phyloP scores from a whole-genome alignment of 495 filamentous ascomycete species.

The Hypoxylon intermedium region DNA sequence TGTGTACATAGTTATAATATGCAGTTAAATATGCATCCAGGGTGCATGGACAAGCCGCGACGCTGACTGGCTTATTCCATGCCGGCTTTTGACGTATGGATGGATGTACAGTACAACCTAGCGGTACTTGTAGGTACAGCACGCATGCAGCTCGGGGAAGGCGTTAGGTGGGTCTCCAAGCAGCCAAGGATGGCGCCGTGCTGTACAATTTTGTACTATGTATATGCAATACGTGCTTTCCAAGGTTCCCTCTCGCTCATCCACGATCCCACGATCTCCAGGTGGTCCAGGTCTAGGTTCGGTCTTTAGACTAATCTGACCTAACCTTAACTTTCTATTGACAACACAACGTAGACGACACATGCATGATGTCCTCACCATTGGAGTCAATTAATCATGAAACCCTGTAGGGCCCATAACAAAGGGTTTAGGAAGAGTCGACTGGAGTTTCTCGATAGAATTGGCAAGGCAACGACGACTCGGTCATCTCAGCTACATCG shows the following conservation, averaged over 20 bases:
- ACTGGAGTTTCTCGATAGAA: too few species aligned
- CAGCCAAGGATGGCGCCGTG: conserved; percentile 18
- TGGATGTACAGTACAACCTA: background rate
- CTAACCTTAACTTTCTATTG: too few species aligned
- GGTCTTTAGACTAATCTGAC: too few species aligned
- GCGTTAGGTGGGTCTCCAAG: conserved; percentile 23
- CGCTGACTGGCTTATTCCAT: conserved; percentile 11
- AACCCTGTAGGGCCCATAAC: too few species aligned
- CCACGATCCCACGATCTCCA: too few species aligned
- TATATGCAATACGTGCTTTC: background rate
- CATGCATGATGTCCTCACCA: too few species aligned
- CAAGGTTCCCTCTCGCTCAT: background rate
- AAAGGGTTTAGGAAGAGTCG: too few species aligned
- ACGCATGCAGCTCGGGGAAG: conserved; percentile 32
- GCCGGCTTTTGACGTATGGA: background rate
- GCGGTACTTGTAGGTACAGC: conserved; percentile 23
- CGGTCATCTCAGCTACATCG: background rate
- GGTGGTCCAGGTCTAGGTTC: too few species aligned
- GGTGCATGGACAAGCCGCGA: conserved; percentile 21
- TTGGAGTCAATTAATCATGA: too few species aligned
- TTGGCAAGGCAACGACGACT: too few species aligned
- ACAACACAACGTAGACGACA: too few species aligned
- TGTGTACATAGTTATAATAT: conserved; percentile 35
- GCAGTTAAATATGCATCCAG: conserved; percentile 40
- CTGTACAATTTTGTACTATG: conserved; percentile 7